Percentiles rank a stretch among this genome's conserved stretches.
Conservation (phyloP, 805 yeast genomes). For the Candida boleticola region DNA sequence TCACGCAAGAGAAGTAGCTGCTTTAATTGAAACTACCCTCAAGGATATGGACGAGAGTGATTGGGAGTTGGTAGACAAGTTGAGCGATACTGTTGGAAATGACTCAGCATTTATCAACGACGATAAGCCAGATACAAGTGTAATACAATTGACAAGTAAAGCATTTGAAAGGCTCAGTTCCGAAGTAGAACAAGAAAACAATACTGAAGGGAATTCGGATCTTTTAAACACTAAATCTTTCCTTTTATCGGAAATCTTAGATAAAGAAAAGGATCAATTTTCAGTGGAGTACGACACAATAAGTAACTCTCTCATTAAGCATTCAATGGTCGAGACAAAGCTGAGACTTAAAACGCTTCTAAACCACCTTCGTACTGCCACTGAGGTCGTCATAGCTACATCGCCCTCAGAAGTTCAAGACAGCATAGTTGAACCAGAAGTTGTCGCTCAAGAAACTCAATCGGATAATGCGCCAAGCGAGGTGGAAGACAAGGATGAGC, state of each 20-base stretch:
- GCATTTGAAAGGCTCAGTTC: constrained; percentile 12
- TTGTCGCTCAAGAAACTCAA: constrained; percentile 3
- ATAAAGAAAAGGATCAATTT: constrained; percentile 8
- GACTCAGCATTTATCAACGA: constrained; percentile 16
- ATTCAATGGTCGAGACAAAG: constrained; percentile 16
- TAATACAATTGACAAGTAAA: background rate
- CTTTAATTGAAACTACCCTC: constrained; percentile 47
- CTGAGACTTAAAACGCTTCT: constrained; percentile 8
- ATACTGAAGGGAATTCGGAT: background rate
- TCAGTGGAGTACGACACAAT: constrained; percentile 16
- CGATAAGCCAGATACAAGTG: constrained; percentile 4
- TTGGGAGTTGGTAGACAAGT: constrained; percentile 32
- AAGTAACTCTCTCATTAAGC: constrained; percentile 13
- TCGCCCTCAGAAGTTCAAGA: background rate
- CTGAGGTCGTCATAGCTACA: background rate
- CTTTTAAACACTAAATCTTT: constrained; percentile 11
- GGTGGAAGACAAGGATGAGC: constrained; percentile 19
- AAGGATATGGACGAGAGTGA: constrained; percentile 34
- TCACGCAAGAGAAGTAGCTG: constrained; percentile 56
- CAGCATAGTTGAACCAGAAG: background rate
- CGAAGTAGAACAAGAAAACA: constrained; percentile 8
- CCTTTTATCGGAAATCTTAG: constrained; percentile 14
- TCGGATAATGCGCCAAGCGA: constrained; percentile 1
- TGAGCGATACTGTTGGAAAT: constrained; percentile 13
- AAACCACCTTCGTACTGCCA: background rate